Base-by-base conservation (phyloP, 2,329 filamentous ascomycete genomes). In the Penicillium sp. region DNA sequence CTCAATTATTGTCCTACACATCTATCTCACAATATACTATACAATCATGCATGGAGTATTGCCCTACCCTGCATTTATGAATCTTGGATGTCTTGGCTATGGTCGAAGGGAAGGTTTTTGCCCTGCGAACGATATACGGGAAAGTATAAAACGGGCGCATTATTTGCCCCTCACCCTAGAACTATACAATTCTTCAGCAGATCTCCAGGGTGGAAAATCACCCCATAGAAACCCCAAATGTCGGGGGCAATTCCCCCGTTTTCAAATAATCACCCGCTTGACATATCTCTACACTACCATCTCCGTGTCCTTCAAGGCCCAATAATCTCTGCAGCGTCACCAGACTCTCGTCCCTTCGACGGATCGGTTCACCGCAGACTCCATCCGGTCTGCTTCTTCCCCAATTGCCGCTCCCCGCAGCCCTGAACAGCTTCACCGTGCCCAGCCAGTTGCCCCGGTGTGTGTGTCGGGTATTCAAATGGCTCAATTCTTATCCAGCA, bases 311-410 rank as follows among this genome's bases (percentile, higher is more conserved):
- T 16, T 53, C 51, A 16, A 22, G 37, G 22, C 51, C 35, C 35
- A 14, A 37, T 28, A 26, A 38, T 53, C 26, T 40, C 52, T 25
- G 45, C 35, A 35, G 30, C 26, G 37, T 56, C 52, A 59, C 33
- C 26, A 53, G 25, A 38, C 38, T 54, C 30, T 11, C 8, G 30
- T 33, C 8, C 10, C 30, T 33, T 33, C 59, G 49, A 63, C 61
- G 48, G 58, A 65, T 60, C 46, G 58, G 61, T 69, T 75, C 74
- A 76, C 74, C 74, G 74, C 71, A 75, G 66, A 53, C 73, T 73
- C 67, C 68, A 74, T 75, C 72, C 57, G 73, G 73, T 19, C 61
- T 53, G 19, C 28, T 45, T 19, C 40, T 6, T 33, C 42, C 28
- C 19, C 53, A 25, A 65, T 35, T 60, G 35, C 65, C 56, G 60